A percentile compares a stretch with the other conserved stretches of the same genome.
Conservation (phyloP, 2,329 filamentous ascomycete species). For the Colletotrichum sidae region DNA sequence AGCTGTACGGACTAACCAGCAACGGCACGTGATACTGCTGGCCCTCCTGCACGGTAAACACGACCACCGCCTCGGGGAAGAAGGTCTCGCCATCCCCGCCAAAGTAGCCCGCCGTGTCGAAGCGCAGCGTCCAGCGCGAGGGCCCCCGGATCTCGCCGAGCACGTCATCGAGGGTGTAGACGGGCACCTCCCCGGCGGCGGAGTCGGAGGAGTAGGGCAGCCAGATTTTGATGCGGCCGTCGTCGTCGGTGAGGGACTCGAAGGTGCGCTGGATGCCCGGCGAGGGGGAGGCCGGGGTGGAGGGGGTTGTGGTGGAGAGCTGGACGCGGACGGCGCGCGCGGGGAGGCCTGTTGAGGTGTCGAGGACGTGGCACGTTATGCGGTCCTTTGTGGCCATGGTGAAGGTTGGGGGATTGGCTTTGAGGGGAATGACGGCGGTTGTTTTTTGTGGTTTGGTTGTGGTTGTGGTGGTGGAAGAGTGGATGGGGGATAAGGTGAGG, state of each 20-base stretch:
- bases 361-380: conserved; percentile 90
- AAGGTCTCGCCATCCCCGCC: conserved; percentile 71
- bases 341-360: conserved; percentile 80
- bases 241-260: conserved; percentile 77
- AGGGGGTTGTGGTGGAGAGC: conserved; percentile 61
- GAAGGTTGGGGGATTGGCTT: neutral
- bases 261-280: conserved; percentile 62
- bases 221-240: conserved; percentile 81
- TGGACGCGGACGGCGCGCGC: conserved; percentile 75
- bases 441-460: neutral
- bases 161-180: conserved; percentile 69
- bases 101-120: conserved; percentile 80
- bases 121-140: conserved; percentile 75
- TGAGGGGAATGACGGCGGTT: neutral
- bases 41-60: conserved; percentile 63
- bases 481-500: neutral
- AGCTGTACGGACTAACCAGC: conserved; percentile 81
- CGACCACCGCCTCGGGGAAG: conserved; percentile 69
- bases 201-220: conserved; percentile 65
- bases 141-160: conserved; percentile 57
- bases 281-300: conserved; percentile 43
- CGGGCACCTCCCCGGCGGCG: conserved; percentile 66
- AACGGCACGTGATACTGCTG: conserved; percentile 86
- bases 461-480: neutral
- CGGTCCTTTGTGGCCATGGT: conserved; percentile 61